Percentiles rank a stretch among this genome's conserved stretches.
Evolutionary conservation across 2,329 filamentous ascomycete genomes (phyloP).

Genomic region (Epichloe sylvatica): DNA sequence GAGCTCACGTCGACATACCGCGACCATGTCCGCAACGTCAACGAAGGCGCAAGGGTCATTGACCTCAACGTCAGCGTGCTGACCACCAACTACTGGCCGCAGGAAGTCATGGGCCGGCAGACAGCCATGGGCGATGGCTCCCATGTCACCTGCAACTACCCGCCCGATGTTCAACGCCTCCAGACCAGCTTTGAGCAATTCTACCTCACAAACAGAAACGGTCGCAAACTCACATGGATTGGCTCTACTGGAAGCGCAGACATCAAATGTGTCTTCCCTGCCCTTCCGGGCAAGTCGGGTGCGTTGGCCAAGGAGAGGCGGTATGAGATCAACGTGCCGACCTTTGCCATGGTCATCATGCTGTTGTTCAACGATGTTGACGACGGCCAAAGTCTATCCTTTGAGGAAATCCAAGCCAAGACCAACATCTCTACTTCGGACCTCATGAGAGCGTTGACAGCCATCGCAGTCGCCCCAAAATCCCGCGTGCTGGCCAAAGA

Average conservation of each 20-base stretch:
- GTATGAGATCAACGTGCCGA: conserved; percentile 85
- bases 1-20: conserved; percentile 71
- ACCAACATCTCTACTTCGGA: conserved; percentile 68
- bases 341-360: conserved; percentile 81
- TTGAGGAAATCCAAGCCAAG: conserved; percentile 68
- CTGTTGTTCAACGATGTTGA: conserved; percentile 73
- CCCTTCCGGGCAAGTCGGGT: conserved; percentile 54
- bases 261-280: conserved; percentile 64
- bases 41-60: conserved; percentile 38
- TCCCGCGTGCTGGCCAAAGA: conserved; percentile 69
- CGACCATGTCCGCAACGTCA: conserved; percentile 42
- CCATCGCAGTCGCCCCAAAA: conserved; percentile 71
- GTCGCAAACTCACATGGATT: conserved; percentile 76
- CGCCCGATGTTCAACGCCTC: conserved; percentile 56
- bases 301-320: conserved; percentile 49
- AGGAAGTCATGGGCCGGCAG: conserved; percentile 64
- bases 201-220: conserved; percentile 77
- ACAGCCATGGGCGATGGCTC: conserved; percentile 34
- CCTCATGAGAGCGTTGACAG: conserved; percentile 63
- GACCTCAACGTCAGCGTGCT: conserved; percentile 77
- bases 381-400: conserved; percentile 35
- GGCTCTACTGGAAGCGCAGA: conserved; percentile 64
- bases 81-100: conserved; percentile 89
- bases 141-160: conserved; percentile 50
- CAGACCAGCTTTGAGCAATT: conserved; percentile 79